Conservation (phyloP, 768 basidiomycete genomes). For the Mycena floridula region DNA sequence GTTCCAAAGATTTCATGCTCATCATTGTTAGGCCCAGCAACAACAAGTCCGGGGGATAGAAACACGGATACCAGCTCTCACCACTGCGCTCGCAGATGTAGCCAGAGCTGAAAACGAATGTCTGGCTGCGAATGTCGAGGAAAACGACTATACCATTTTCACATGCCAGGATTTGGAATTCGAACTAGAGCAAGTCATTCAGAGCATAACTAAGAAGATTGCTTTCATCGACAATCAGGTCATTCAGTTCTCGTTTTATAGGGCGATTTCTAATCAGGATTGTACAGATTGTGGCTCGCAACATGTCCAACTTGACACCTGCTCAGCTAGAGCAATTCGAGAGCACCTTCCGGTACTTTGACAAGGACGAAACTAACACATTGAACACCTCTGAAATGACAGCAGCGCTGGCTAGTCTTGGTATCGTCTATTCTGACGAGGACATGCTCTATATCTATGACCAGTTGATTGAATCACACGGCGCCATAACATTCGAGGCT, state of each 20-base stretch:
- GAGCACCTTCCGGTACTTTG: conserved; percentile 96
- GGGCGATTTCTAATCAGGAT: too few relatives aligned
- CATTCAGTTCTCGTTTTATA: conserved; percentile 16
- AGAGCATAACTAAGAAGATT: conserved; percentile 84
- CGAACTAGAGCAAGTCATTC: conserved; percentile 77
- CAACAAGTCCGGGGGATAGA: conserved; percentile 58
- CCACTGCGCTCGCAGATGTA: conserved; percentile 50
- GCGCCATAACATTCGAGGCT: conserved; percentile 87
- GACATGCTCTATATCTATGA: conserved; percentile 83
- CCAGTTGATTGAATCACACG: conserved; percentile 74
- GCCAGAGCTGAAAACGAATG: conserved; percentile 70
- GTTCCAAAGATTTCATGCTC: conserved; percentile 14
- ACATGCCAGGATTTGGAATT: conserved; percentile 86
- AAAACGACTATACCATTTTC: conserved; percentile 93
- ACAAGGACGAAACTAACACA: conserved; percentile 88
- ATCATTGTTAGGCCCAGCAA: conserved; percentile 61
- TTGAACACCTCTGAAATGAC: conserved; percentile 80
- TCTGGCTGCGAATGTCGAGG: conserved; percentile 84
- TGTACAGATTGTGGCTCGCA: conserved; percentile 82
- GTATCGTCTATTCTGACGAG: conserved; percentile 89
- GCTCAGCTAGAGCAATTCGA: conserved; percentile 97
- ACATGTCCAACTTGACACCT: conserved; percentile 91
- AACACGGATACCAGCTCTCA: conserved; percentile 59
- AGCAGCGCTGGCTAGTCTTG: conserved; percentile 91
- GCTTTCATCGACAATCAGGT: conserved; percentile 97